Percentiles rank a stretch among this genome's conserved stretches.
Conservation (phyloP, 441 rosid species). For the Adansonia madagascariensis region DNA sequence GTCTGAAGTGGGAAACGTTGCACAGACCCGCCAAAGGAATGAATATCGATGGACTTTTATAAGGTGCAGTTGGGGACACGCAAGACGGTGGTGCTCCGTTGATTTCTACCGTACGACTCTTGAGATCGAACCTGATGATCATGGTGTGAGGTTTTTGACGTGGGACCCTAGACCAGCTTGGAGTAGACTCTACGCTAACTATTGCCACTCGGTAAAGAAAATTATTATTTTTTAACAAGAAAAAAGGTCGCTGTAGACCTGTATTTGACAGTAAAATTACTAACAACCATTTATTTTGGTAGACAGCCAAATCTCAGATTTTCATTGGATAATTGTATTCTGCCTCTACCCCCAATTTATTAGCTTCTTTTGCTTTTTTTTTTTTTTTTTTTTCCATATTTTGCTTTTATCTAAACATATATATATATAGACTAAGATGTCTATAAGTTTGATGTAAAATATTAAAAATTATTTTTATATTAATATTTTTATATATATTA, state of each 20-base stretch:
- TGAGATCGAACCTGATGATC: not conserved
- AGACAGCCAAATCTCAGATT: no score
- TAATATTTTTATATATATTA: no score
- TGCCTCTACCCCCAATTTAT: no score
- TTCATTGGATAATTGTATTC: no score
- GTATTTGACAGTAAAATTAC: no score
- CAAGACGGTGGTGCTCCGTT: not conserved
- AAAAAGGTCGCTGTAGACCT: not conserved
- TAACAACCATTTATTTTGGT: no score
- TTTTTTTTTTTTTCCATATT: no score
- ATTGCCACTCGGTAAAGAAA: not conserved
- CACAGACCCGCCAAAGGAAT: not conserved
- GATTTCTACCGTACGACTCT: not conserved
- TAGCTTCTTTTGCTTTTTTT: no score
- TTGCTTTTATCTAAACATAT: no score
- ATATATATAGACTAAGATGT: no score
- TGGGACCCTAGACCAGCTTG: not conserved
- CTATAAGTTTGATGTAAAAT: no score
- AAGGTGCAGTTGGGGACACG: not conserved
- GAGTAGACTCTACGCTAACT: slow-evolving; percentile 16
- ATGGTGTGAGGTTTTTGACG: not conserved
- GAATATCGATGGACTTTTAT: not conserved
- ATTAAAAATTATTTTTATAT: no score
- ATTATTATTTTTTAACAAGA: not conserved
- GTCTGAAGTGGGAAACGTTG: not conserved